Evolutionary conservation across 1,284 basidiomycete genomes (phyloP), one percentile per base, ranked within the genome.

Genomic region (Mycosarcoma maydis): DNA sequence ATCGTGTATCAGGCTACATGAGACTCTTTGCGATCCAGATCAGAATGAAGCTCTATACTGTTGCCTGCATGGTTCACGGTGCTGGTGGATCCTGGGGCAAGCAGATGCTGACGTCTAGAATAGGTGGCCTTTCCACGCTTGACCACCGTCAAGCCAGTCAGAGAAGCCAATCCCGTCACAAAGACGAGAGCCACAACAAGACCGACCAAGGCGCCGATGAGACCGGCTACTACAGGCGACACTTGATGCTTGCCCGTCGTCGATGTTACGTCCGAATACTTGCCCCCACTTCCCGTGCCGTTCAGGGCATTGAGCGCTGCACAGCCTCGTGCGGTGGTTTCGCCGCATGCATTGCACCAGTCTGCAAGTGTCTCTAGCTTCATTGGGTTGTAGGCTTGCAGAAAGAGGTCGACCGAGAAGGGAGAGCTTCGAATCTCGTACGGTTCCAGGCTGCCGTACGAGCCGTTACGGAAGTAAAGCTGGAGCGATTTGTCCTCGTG

Each of bases 391-490:
- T 89, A 85, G 56, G 88, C 87, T 84, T 89, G 88, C 77, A 90
- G 88, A 84, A 92, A 92, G 72, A 90, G 88, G 7, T 87, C 88
- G 67, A 92, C 85, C 34, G 90, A 87, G 71, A 91, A 59, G 86
- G 74, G n/a, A 7, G 44, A 36, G 11, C 74, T 76, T 39, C 82
- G 82, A 38, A 84, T 44, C 6, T 75, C 57, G 54, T 78, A 72
- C 10, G 75, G 52, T 0, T 52, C 50, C 42, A 81, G 72, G 23
- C 61, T 71, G 27, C 70, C 76, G 34, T 72, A 71, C 27, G 90
- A 89, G 37, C 91, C 91, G 82, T 94, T 94, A 84, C 88, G 89
- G 87, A 92, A 92, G 82, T 87, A 89, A 85, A 92, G 85, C 75
- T 89, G 88, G 78, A 94, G 83, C 23, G 73, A 74, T 17, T 77